Percentiles rank a stretch among this genome's conserved stretches.
phyloP scores from a whole-genome alignment of 1,284 basidiomycete genomes.

The Pseudozyma hubeiensis region DNA sequence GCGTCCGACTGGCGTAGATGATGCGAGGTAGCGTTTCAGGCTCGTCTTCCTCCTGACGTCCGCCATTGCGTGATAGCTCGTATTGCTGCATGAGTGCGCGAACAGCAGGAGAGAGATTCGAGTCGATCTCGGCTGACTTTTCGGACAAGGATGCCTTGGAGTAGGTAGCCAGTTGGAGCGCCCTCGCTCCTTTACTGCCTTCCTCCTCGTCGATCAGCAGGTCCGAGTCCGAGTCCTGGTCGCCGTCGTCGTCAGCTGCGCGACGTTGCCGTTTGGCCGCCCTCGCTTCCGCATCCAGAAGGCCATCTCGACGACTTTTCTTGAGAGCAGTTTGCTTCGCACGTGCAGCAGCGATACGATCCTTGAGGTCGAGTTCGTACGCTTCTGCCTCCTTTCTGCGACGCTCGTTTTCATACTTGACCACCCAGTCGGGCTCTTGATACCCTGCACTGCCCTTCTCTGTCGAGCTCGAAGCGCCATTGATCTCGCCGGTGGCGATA shows the following conservation, averaged over 20 bases:
- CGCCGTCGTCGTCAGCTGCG: constrained; percentile 2
- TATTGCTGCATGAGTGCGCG: constrained; percentile 78
- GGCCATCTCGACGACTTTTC: constrained; percentile 12
- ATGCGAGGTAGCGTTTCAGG: constrained; percentile 72
- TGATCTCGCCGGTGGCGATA: constrained; percentile 22
- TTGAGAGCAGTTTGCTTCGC: constrained; percentile 47
- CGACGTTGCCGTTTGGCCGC: constrained; percentile 23
- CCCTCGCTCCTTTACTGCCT: constrained; percentile 12
- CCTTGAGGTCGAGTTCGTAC: constrained; percentile 66
- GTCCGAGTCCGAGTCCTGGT: constrained; percentile 46
- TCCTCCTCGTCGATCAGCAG: constrained; percentile 45
- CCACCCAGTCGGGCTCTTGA: constrained; percentile 70
- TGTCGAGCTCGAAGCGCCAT: not conserved
- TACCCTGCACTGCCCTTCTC: not conserved
- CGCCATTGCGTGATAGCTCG: constrained; percentile 50
- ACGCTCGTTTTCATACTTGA: constrained; percentile 67
- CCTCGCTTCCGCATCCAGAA: constrained; percentile 12
- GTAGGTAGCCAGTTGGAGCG: constrained; percentile 36
- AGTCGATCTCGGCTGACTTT: constrained; percentile 17
- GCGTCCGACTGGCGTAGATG: constrained; percentile 92
- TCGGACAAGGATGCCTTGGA: constrained; percentile 18
- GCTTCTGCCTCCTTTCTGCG: constrained; percentile 56
- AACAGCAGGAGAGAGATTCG: constrained; percentile 78
- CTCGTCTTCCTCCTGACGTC: constrained; percentile 49
- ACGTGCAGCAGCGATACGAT: constrained; percentile 57